Conservation (phyloP, 495 filamentous ascomycete genomes). For the Apodospora peruviana region DNA sequence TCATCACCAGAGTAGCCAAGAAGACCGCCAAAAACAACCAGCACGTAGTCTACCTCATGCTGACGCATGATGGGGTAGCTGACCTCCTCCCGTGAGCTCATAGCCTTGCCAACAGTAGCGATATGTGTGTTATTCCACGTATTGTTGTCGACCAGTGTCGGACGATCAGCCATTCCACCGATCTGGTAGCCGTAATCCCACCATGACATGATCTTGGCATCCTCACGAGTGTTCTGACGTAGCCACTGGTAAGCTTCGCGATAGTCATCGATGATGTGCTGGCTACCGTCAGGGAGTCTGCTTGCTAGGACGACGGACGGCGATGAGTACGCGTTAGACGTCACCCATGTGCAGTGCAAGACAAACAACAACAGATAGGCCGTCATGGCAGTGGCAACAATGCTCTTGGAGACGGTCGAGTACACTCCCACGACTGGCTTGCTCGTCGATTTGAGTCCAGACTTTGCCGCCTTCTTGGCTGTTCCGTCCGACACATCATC, state of each 20-base stretch:
- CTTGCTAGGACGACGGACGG: conserved; percentile 96
- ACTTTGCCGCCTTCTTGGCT: conserved; percentile 47
- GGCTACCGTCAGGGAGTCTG: conserved; percentile 85
- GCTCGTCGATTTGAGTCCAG: conserved; percentile 61
- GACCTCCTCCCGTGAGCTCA: conserved; percentile 96
- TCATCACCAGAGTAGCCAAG: conserved; percentile 99
- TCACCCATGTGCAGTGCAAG: conserved; percentile 98
- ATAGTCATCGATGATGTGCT: conserved; percentile 99
- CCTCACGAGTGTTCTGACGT: conserved; percentile 87
- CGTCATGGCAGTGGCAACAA: conserved; percentile 63
- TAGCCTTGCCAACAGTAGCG: conserved; percentile 97
- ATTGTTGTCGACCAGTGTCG: conserved; percentile 98
- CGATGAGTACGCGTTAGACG: conserved; percentile 96
- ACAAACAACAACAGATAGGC: conserved; percentile 90
- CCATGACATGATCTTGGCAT: conserved; percentile 99
- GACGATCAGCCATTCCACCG: conserved; percentile 97
- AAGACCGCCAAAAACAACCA: conserved; percentile 94
- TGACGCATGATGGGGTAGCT: conserved; percentile 97
- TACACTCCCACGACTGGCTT: conserved; percentile 79
- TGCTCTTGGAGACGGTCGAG: conserved; percentile 68
- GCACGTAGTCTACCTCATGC: conserved; percentile 97
- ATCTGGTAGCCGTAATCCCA: conserved; percentile 99
- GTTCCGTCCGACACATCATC: conserved; percentile 41
- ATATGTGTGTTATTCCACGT: conserved; percentile 99
- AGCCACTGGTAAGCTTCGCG: conserved; percentile 99